Evolutionary conservation across 352 stramenopile species (phyloP).

Genomic region (Phytophthora constricta): DNA sequence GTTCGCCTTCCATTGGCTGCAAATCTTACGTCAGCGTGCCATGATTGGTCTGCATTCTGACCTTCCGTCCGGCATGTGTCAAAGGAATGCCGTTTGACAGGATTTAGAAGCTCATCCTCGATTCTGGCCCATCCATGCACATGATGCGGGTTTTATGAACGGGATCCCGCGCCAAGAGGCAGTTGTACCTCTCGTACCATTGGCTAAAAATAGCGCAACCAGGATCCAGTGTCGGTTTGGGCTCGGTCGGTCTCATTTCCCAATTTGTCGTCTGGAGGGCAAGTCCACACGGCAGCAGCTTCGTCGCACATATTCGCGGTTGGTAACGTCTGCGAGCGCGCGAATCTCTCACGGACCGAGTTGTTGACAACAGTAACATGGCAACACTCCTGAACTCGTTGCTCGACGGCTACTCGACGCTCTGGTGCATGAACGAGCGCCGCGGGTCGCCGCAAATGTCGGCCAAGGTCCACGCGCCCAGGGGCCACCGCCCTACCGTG

Average conservation of each 20-base stretch:
- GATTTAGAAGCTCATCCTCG: constrained; percentile 14
- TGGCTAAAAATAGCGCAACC: constrained; percentile 36
- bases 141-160: constrained; percentile 22
- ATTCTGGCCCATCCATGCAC: neutral
- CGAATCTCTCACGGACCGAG: neutral
- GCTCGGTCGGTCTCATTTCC: constrained; percentile 29
- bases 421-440: constrained; percentile 57
- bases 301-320: neutral
- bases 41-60: neutral
- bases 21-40: too few relatives aligned
- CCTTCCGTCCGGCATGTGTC: neutral
- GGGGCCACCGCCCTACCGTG: constrained; percentile 1
- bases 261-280: constrained; percentile 19
- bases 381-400: constrained; percentile 34
- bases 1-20: too few relatives aligned
- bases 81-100: too few relatives aligned
- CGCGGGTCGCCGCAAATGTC: constrained; percentile 36
- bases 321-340: neutral
- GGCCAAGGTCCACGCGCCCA: constrained; percentile 41
- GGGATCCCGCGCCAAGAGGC: constrained; percentile 11
- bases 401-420: constrained; percentile 38
- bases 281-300: constrained; percentile 1
- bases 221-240: constrained; percentile 23
- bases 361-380: constrained; percentile 18
- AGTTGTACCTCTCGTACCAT: constrained; percentile 10